phyloP scores from a whole-genome alignment of 345 rosid species.

The Citrus glauca region DNA sequence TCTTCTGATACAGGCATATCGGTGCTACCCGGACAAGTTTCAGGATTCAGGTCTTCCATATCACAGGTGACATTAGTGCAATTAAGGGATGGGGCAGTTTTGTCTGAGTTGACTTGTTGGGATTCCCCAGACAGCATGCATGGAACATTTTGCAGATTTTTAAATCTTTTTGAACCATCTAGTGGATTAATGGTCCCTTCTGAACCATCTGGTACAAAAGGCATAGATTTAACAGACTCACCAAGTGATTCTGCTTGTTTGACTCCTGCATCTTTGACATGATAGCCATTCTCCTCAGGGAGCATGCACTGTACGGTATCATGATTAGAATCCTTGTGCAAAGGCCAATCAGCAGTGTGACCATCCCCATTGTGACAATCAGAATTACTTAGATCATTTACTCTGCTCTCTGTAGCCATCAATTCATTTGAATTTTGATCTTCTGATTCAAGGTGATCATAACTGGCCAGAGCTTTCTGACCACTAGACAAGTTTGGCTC shows the following conservation, averaged over 20 bases:
- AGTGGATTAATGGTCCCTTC: slow-evolving; percentile 25
- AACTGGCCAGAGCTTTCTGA: slow-evolving; percentile 58
- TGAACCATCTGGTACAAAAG: slow-evolving; percentile 13
- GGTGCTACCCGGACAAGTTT: slow-evolving; percentile 8
- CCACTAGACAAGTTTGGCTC: slow-evolving; percentile 62
- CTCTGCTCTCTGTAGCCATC: slow-evolving; percentile 27
- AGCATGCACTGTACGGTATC: slow-evolving; percentile 20
- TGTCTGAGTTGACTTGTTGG: slow-evolving; percentile 18
- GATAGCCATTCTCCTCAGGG: slow-evolving; percentile 29
- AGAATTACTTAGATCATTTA: slow-evolving; percentile 27
- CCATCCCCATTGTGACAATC: slow-evolving; percentile 26
- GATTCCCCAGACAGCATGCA: slow-evolving; percentile 17
- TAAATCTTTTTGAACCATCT: slow-evolving; percentile 35
- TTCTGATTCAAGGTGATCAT: slow-evolving; percentile 68
- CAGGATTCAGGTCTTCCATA: slow-evolving; percentile 34
- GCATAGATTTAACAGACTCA: slow-evolving; percentile 21
- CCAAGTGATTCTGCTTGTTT: slow-evolving; percentile 19
- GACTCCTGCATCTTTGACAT: slow-evolving; percentile 26
- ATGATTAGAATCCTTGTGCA: slow-evolving; percentile 25
- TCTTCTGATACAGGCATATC: slow-evolving; percentile 19
- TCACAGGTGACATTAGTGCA: slow-evolving; percentile 40
- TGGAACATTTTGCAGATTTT: slow-evolving; percentile 23
- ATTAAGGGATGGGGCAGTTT: slow-evolving; percentile 42
- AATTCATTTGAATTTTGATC: slow-evolving; percentile 36
- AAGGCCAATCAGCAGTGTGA: slow-evolving; percentile 25